phyloP scores from a whole-genome alignment of 495 filamentous ascomycete species.

The Penicillium steckii region DNA sequence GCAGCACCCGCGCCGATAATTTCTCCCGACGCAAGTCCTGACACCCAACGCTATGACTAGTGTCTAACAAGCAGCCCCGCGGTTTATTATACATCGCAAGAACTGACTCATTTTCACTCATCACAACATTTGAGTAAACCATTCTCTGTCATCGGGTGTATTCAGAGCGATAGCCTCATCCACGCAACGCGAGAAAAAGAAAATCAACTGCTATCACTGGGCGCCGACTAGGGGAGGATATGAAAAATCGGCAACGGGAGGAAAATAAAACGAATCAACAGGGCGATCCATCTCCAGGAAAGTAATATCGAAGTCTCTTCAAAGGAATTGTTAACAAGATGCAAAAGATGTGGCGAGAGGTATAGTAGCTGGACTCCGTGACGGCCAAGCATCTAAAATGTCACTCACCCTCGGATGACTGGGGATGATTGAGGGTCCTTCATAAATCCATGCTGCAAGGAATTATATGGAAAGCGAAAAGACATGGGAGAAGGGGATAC shows the following conservation, averaged over 20 bases:
- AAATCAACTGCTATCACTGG: constrained; percentile 7
- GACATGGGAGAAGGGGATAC: constrained; percentile 36
- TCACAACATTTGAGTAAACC: constrained; percentile 4
- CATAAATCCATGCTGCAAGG: constrained; percentile 41
- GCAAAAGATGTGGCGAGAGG: constrained; percentile 4
- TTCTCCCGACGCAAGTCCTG: constrained; percentile 11
- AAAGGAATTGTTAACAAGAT: constrained; percentile 22
- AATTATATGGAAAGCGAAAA: constrained; percentile 40
- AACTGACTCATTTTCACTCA: constrained; percentile 7
- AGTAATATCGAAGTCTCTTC: constrained; percentile 21
- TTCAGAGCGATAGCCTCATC: constrained; percentile 3
- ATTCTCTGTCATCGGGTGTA: constrained; percentile 1
- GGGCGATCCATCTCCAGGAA: constrained; percentile 14
- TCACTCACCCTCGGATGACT: constrained; percentile 44
- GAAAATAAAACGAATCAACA: constrained; percentile 12
- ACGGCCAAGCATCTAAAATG: constrained; percentile 13
- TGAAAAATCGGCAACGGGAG: constrained; percentile 13
- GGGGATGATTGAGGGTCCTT: constrained; percentile 45
- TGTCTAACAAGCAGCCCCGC: constrained; percentile 20
- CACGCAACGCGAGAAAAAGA: not conserved
- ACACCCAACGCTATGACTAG: not conserved
- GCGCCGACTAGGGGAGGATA: constrained; percentile 17
- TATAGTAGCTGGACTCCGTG: constrained; percentile 11
- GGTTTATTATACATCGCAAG: constrained; percentile 49
- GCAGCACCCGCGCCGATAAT: constrained; percentile 16